phyloP scores from a whole-genome alignment of 352 stramenopile genomes.

The Peronospora belbahrii region DNA sequence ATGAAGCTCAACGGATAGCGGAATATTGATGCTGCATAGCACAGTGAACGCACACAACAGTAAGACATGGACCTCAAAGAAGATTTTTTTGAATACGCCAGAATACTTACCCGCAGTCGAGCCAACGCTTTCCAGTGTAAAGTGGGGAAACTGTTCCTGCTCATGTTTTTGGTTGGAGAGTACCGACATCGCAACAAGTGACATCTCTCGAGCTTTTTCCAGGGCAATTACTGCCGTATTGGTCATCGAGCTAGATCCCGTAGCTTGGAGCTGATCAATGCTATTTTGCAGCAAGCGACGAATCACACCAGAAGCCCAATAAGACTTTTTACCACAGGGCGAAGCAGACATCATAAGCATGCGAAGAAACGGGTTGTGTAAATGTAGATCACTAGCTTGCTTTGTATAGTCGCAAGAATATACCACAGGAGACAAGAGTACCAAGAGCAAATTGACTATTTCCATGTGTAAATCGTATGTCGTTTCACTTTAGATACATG shows the following conservation, averaged over 20 bases:
- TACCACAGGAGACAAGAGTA: conserved; percentile 55
- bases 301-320: conserved; percentile 46
- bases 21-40: conserved; percentile 45
- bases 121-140: conserved; percentile 60
- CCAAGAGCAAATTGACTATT: conserved; percentile 61
- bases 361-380: conserved; percentile 60
- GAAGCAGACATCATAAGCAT: conserved; percentile 42
- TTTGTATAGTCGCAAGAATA: conserved; percentile 55
- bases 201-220: conserved; percentile 42
- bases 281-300: conserved; percentile 53
- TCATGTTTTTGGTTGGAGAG: conserved; percentile 36
- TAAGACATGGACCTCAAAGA: neutral
- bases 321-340: conserved; percentile 32
- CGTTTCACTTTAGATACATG: conserved; percentile 5
- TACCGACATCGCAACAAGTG: conserved; percentile 55
- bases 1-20: conserved; percentile 55
- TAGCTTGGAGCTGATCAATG: conserved; percentile 42
- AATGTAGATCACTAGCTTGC: conserved; percentile 29
- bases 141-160: conserved; percentile 54
- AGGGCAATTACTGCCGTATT: conserved; percentile 31
- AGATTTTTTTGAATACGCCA: neutral
- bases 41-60: neutral
- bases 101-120: conserved; percentile 44
- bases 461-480: conserved; percentile 77
- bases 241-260: conserved; percentile 20